Percentiles rank a stretch among this genome's conserved stretches.
Conservation (phyloP, 495 filamentous ascomycete species). For the Halenospora varia region DNA sequence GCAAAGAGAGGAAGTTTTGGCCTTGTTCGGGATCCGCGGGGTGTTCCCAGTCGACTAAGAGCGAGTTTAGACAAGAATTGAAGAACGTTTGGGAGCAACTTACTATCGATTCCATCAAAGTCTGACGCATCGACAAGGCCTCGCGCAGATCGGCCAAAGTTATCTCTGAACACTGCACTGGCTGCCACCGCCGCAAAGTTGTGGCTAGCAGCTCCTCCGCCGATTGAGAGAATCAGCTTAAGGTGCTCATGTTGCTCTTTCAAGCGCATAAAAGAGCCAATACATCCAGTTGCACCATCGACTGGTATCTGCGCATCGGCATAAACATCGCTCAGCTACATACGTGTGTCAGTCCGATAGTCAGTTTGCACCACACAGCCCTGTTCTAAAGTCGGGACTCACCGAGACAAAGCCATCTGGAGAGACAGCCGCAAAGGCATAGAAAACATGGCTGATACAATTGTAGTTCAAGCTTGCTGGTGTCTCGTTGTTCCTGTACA, state of each 20-base stretch:
- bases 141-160: slow-evolving; percentile 68
- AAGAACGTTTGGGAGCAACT: slow-evolving; percentile 19
- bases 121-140: slow-evolving; percentile 69
- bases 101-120: slow-evolving; percentile 86
- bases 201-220: slow-evolving; percentile 75
- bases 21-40: slow-evolving; percentile 67
- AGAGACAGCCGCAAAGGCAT: slow-evolving; percentile 83
- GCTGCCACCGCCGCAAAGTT: slow-evolving; percentile 72
- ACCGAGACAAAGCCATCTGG: slow-evolving; percentile 82
- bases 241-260: slow-evolving; percentile 74
- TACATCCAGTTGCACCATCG: slow-evolving; percentile 71
- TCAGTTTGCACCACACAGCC: not conserved
- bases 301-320: slow-evolving; percentile 77
- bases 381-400: slow-evolving; percentile 21
- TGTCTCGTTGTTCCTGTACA: slow-evolving; percentile 66
- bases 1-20: slow-evolving; percentile 65
- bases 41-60: slow-evolving; percentile 89
- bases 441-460: slow-evolving; percentile 71
- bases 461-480: slow-evolving; percentile 69
- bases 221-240: slow-evolving; percentile 80
- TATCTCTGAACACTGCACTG: slow-evolving; percentile 55
- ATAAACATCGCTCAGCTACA: slow-evolving; percentile 83
- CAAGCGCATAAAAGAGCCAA: slow-evolving; percentile 70
- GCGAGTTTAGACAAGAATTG: not conserved
- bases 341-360: slow-evolving; percentile 6